These are phyloP conservation scores for Solanum neorickii DNA, from an alignment of 257 asterid genomes.

Conservation along the genomic window DNA sequence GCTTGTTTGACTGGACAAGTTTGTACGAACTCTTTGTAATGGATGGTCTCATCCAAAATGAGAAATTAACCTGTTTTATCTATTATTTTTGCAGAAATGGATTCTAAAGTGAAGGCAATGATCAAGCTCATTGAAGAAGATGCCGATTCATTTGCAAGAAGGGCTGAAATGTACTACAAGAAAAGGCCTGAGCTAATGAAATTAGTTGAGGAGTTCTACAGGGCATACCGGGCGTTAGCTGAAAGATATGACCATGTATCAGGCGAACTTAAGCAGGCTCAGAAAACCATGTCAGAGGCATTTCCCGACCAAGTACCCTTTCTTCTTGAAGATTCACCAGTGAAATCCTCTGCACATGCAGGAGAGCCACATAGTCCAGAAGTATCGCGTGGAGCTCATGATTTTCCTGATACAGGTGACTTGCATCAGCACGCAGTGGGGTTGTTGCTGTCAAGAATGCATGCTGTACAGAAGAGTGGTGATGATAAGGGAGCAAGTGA, in stretches of 20 bases:
- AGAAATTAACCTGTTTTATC: background rate
- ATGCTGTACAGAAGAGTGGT: constrained; percentile 5
- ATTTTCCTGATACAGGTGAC: constrained; percentile 25
- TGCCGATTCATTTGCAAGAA: constrained; percentile 1
- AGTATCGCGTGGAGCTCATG: constrained; percentile 6
- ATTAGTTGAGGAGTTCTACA: constrained; percentile 2
- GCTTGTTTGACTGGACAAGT: background rate
- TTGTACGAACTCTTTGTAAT: background rate
- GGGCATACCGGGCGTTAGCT: background rate
- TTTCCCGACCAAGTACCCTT: constrained; percentile 77
- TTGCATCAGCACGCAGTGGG: constrained; percentile 8
- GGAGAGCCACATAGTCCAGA: constrained; percentile 45
- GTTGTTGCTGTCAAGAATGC: constrained; percentile 5
- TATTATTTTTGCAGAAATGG: constrained; percentile 61
- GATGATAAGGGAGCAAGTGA: constrained; percentile 15
- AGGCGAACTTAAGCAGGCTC: constrained; percentile 90
- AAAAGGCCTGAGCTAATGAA: constrained; percentile 1
- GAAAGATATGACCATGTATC: constrained; percentile 31
- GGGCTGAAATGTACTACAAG: constrained; percentile 5
- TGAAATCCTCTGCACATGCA: constrained; percentile 22
- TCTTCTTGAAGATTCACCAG: constrained; percentile 51
- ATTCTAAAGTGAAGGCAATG: constrained; percentile 1
- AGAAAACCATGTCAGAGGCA: constrained; percentile 62
- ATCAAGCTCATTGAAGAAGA: background rate
- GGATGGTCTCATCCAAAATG: background rate